These are phyloP conservation scores for Sequoiadendron giganteum DNA, from an alignment of 75 land plant species.

Conservation along the genomic window DNA sequence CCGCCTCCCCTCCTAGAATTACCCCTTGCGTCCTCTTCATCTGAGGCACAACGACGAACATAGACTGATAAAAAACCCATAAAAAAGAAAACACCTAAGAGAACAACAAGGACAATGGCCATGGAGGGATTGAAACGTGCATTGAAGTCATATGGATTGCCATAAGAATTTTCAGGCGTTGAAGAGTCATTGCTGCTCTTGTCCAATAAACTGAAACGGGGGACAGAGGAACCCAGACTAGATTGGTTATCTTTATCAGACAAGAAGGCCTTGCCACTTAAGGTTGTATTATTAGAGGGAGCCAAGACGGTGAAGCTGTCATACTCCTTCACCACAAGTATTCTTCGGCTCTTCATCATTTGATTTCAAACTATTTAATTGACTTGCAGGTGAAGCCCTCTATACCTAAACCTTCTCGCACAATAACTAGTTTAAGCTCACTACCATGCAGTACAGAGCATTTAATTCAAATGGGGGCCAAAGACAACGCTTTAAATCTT, in stretches of 20 bases:
- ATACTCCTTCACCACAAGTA: not conserved
- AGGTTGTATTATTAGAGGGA: not conserved
- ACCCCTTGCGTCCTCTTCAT: not conserved
- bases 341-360: not conserved
- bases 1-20: not conserved
- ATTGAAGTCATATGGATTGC: not conserved
- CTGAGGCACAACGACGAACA: constrained; percentile 19
- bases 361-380: not conserved
- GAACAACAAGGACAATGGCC: constrained; percentile 45
- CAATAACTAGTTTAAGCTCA: not conserved
- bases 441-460: not conserved
- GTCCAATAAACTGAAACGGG: not conserved
- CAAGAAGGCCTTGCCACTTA: not conserved
- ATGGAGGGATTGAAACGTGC: constrained; percentile 34
- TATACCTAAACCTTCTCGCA: not conserved
- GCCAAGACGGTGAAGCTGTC: not conserved
- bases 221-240: not conserved
- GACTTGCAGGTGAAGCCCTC: not conserved
- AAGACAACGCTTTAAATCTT: not conserved
- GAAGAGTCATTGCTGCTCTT: not conserved
- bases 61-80: constrained; percentile 50
- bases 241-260: not conserved
- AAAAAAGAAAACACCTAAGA: constrained; percentile 37
- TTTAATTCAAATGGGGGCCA: not conserved
- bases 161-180: not conserved